Base-by-base conservation (phyloP, 495 filamentous ascomycete species). In the Daldinia loculata region DNA sequence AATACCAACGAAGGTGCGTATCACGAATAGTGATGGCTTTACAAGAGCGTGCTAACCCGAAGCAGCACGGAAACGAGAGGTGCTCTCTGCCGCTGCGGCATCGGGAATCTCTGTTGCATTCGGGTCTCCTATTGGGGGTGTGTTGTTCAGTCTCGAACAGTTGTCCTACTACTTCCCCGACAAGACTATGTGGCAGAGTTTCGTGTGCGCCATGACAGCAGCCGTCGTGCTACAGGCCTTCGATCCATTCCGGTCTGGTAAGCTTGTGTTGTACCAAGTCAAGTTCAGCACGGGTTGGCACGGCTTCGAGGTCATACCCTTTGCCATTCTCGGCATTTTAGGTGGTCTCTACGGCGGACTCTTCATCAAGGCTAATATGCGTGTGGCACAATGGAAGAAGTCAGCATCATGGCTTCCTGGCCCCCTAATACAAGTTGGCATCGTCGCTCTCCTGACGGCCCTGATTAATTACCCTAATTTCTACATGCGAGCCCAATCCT, bases 121-220 rank as follows among this genome's bases (percentile, higher is more conserved):
- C 77, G 95, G 96, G 26, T 94, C 96, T 9, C 95, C 95, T 32
- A 97, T 99, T 63, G 95, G 95, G 30, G 93, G 93, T 22, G 93
- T 97, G 17, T 80, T 97, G 5, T 97, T 99, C 83, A 95, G 92
- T 80, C 84, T 99, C 27, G 95, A 99, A 87, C 95, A 98, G 85
- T 81, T 99, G 12, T 97, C 93, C 2, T 99, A 98, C 81, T 99
- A 98, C 78, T 99, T 99, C 70, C 95, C 95, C 1, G 95, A 99
- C 75, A 98, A 98, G 77, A 97, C 95, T 1, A 99, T 99, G 95
- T 99, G 95, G 95, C 95, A 98, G 76, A 97, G 93, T 76, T 98
- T 99, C 80, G 95, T 99, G 17, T 97, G 95, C 74, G 95, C 95
- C 74, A 98, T 98, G 94, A 91, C 97, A 11, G 95, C 95, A 15